These are phyloP conservation scores for Seiridium unicorne DNA, from an alignment of 2,329 filamentous ascomycete genomes.

Conservation along the genomic window DNA sequence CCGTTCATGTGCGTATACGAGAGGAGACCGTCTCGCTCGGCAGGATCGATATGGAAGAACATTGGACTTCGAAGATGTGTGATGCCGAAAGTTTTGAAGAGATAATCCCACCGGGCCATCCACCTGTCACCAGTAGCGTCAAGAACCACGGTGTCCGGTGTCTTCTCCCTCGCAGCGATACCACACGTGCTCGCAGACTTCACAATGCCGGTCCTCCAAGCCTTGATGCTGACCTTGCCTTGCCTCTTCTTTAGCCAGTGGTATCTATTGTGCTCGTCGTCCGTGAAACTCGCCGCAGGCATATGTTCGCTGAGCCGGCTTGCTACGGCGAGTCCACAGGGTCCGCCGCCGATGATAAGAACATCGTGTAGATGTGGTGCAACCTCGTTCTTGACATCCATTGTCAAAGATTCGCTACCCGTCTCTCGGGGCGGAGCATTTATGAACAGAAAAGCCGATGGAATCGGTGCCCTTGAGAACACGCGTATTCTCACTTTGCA, in stretches of 20 bases:
- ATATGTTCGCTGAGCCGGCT: slow-evolving; percentile 70
- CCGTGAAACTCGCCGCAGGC: slow-evolving; percentile 77
- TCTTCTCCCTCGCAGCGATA: slow-evolving; percentile 28
- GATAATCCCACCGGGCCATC: slow-evolving; percentile 69
- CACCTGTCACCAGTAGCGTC: slow-evolving; percentile 63
- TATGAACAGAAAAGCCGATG: not conserved
- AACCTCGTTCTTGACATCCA: slow-evolving; percentile 12
- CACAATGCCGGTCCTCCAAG: slow-evolving; percentile 39
- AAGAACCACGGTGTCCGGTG: slow-evolving; percentile 56
- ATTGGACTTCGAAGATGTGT: slow-evolving; percentile 73
- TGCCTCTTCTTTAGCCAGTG: slow-evolving; percentile 71
- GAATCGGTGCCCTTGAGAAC: not conserved
- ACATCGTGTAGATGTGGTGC: slow-evolving; percentile 56
- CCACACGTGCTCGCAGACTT: slow-evolving; percentile 19
- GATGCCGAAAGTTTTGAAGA: slow-evolving; percentile 70
- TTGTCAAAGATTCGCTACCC: not conserved
- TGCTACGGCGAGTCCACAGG: slow-evolving; percentile 72
- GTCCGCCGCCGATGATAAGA: slow-evolving; percentile 71
- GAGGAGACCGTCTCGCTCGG: slow-evolving; percentile 71
- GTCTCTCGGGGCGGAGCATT: not conserved
- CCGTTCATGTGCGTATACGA: slow-evolving; percentile 63
- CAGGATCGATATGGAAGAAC: slow-evolving; percentile 79
- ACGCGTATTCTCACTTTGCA: not conserved
- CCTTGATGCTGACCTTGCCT: slow-evolving; percentile 57
- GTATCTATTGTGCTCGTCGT: slow-evolving; percentile 79